Conservation (phyloP, 139 green algal species). For the Nannochloris sp. region DNA sequence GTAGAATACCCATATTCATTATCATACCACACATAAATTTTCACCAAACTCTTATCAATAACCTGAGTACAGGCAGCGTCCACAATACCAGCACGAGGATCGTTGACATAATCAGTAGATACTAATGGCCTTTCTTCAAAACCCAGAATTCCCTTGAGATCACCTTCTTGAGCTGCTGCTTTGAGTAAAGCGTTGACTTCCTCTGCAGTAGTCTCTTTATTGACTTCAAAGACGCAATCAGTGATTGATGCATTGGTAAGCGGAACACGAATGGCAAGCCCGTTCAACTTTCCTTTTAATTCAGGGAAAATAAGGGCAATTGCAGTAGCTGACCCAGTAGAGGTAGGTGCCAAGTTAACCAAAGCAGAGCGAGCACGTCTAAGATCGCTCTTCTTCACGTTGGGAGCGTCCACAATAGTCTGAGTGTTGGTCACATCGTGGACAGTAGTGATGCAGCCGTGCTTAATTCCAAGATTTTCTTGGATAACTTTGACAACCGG, state of each 20-base stretch:
- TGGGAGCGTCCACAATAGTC: constrained; percentile 76
- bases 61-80: constrained; percentile 74
- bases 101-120: constrained; percentile 75
- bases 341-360: constrained; percentile 77
- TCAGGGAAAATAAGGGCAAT: constrained; percentile 85
- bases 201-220: constrained; percentile 47
- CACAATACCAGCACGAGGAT: constrained; percentile 63
- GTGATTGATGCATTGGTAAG: constrained; percentile 80
- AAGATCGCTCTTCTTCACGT: constrained; percentile 79
- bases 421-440: constrained; percentile 89
- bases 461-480: constrained; percentile 72
- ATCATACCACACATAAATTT: constrained; percentile 86
- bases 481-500: constrained; percentile 75
- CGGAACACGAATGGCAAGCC: constrained; percentile 76
- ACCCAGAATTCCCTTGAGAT: constrained; percentile 65
- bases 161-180: constrained; percentile 52
- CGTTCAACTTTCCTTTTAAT: constrained; percentile 87
- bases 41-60: constrained; percentile 68
- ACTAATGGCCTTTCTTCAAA: constrained; percentile 70
- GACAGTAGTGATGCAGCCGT: constrained; percentile 83
- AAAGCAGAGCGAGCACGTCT: constrained; percentile 64
- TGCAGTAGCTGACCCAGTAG: constrained; percentile 73
- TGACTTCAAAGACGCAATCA: constrained; percentile 65
- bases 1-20: constrained; percentile 78
- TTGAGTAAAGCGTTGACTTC: constrained; percentile 77